phyloP scores from a whole-genome alignment of 1,284 basidiomycete species.

The Phlebopus sp. region DNA sequence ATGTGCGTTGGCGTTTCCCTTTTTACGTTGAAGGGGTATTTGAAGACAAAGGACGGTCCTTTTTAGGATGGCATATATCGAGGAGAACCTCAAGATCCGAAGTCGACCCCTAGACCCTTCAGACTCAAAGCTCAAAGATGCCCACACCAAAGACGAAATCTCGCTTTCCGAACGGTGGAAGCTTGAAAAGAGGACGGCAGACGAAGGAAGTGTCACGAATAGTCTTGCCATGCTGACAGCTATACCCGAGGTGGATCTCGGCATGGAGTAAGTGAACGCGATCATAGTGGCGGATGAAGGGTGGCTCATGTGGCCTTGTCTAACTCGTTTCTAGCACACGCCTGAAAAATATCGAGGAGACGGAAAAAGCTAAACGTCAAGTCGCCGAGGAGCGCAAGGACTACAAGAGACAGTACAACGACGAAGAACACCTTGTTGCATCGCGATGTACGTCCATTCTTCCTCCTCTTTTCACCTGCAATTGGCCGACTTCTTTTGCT shows the following conservation, averaged over 20 bases:
- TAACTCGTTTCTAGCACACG: constrained; percentile 71
- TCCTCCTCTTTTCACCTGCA: constrained; percentile 10
- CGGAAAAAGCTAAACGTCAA: constrained; percentile 89
- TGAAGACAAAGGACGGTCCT: not conserved
- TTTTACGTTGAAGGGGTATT: not conserved
- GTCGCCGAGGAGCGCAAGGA: constrained; percentile 74
- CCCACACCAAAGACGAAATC: constrained; percentile 80
- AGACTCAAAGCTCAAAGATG: constrained; percentile 42
- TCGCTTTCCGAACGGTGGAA: constrained; percentile 76
- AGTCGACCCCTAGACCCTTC: constrained; percentile 52
- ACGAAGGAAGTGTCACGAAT: constrained; percentile 92
- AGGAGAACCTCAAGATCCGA: constrained; percentile 86
- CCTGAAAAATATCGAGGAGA: constrained; percentile 93
- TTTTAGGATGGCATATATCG: constrained; percentile 96
- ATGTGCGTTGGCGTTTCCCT: constrained; percentile 61
- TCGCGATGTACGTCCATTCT: constrained; percentile 72
- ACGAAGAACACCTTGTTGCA: constrained; percentile 78
- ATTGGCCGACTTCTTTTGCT: constrained; percentile 4
- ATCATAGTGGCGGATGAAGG: not conserved
- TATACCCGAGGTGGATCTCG: constrained; percentile 95
- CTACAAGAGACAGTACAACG: constrained; percentile 51
- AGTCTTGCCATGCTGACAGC: constrained; percentile 93
- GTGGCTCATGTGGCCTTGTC: not conserved
- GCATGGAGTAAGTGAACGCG: constrained; percentile 81
- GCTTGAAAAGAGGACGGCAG: constrained; percentile 53